A percentile compares a stretch with the other conserved stretches of the same genome.
Evolutionary conservation across 352 stramenopile species (phyloP).

Genomic region (Globisporangium carolinianum): DNA sequence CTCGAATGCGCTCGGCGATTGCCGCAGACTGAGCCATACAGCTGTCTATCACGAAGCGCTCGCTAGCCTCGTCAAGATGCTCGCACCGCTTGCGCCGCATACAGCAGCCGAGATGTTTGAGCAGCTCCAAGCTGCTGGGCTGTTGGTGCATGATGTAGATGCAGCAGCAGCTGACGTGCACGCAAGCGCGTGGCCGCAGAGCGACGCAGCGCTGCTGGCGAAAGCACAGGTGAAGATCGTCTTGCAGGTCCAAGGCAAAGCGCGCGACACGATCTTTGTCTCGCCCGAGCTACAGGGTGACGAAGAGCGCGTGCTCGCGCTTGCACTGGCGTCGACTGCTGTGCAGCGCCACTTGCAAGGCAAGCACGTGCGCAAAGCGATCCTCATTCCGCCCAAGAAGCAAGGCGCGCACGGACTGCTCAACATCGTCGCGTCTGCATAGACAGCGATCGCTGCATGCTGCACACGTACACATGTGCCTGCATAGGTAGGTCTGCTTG

Average conservation of each 20-base stretch:
- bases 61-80: slow-evolving; percentile 63
- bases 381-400: slow-evolving; percentile 78
- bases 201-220: slow-evolving; percentile 48
- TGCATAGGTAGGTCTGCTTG: neutral
- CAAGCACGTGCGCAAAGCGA: slow-evolving; percentile 60
- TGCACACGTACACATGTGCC: too few relatives aligned
- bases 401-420: slow-evolving; percentile 65
- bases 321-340: slow-evolving; percentile 42
- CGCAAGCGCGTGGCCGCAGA: slow-evolving; percentile 47
- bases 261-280: slow-evolving; percentile 65
- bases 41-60: slow-evolving; percentile 45
- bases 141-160: slow-evolving; percentile 1
- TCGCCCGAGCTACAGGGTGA: slow-evolving; percentile 35
- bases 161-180: slow-evolving; percentile 41
- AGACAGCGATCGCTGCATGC: too few relatives aligned
- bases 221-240: slow-evolving; percentile 75
- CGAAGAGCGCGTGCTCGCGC: slow-evolving; percentile 53
- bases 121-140: slow-evolving; percentile 6
- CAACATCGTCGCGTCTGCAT: slow-evolving; percentile 53
- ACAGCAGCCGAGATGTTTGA: slow-evolving; percentile 79
- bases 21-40: slow-evolving; percentile 21
- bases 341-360: slow-evolving; percentile 69
- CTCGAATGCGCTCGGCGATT: slow-evolving; percentile 68
- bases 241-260: slow-evolving; percentile 74
- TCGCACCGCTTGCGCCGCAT: slow-evolving; percentile 72